Conservation (phyloP, 345 rosid species). For the Salix caprea region DNA sequence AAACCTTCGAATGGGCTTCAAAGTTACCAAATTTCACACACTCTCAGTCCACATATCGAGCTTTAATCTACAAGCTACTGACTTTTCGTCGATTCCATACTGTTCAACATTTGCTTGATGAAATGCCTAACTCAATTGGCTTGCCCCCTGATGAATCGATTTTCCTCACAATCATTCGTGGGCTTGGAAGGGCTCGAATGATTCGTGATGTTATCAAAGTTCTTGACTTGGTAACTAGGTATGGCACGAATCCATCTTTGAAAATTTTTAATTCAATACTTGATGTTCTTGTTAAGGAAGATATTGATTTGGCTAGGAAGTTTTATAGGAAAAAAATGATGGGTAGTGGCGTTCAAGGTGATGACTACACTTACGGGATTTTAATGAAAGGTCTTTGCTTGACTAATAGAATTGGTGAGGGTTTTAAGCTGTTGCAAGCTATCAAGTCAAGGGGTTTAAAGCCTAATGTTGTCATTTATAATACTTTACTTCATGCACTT, state of each 20-base stretch:
- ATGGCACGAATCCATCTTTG: conserved; percentile 50
- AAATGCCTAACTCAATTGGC: conserved; percentile 67
- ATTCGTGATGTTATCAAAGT: conserved; percentile 47
- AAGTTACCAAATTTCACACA: conserved; percentile 56
- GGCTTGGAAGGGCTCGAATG: conserved; percentile 61
- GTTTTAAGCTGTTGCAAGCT: conserved; percentile 74
- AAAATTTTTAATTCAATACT: conserved; percentile 67
- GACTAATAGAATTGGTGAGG: conserved; percentile 78
- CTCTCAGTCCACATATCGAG: conserved; percentile 77
- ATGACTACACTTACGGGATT: conserved; percentile 78
- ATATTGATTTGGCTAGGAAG: conserved; percentile 76
- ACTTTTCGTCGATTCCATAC: conserved; percentile 54
- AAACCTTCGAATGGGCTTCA: conserved; percentile 78
- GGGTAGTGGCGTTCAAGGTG: conserved; percentile 58
- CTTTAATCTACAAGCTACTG: conserved; percentile 57
- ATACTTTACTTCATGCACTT: conserved; percentile 64
- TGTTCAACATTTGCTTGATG: conserved; percentile 75
- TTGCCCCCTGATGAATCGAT: conserved; percentile 62
- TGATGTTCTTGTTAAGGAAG: conserved; percentile 74
- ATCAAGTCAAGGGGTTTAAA: conserved; percentile 47
- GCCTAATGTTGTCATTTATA: conserved; percentile 66
- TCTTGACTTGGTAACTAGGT: conserved; percentile 47
- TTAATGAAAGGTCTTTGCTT: conserved; percentile 89
- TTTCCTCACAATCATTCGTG: conserved; percentile 60
- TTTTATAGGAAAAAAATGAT: conserved; percentile 79